These are phyloP conservation scores for barley (Hordeum vulgare) DNA, from an alignment of 176 grass and related monocot genomes.

Conservation along the genomic window DNA sequence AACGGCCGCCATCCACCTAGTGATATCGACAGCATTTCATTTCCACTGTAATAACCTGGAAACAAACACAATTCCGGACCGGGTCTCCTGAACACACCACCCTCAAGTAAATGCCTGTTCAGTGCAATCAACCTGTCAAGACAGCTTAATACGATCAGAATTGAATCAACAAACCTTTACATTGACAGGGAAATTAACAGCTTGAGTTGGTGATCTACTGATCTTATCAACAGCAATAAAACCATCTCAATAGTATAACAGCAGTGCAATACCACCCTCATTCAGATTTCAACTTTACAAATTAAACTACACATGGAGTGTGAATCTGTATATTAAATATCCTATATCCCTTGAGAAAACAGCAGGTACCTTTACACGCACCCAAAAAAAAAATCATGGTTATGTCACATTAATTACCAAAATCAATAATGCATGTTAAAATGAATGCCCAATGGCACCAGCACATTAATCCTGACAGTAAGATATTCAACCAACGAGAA, in stretches of 20 bases:
- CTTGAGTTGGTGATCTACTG: neutral
- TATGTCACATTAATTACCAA: neutral
- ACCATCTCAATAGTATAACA: neutral
- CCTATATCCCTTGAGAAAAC: neutral
- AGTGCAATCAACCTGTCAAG: slow-evolving; percentile 16
- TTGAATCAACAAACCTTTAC: neutral
- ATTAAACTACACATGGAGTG: neutral
- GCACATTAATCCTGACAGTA: neutral
- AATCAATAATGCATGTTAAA: neutral
- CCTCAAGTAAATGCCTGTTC: neutral
- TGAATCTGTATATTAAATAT: neutral
- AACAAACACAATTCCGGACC: neutral
- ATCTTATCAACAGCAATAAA: neutral
- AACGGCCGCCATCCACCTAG: neutral
- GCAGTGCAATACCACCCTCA: neutral
- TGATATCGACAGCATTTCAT: slow-evolving; percentile 11
- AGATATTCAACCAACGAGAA: neutral
- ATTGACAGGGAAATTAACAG: neutral
- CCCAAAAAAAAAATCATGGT: neutral
- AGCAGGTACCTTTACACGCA: neutral
- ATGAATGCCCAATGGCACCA: neutral
- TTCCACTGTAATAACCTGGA: neutral
- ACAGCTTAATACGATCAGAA: neutral
- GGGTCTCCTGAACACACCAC: slow-evolving; percentile 12
- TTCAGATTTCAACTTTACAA: neutral